These are phyloP conservation scores for Citrus unshiu DNA, from an alignment of 345 rosid genomes.

Conservation along the genomic window DNA sequence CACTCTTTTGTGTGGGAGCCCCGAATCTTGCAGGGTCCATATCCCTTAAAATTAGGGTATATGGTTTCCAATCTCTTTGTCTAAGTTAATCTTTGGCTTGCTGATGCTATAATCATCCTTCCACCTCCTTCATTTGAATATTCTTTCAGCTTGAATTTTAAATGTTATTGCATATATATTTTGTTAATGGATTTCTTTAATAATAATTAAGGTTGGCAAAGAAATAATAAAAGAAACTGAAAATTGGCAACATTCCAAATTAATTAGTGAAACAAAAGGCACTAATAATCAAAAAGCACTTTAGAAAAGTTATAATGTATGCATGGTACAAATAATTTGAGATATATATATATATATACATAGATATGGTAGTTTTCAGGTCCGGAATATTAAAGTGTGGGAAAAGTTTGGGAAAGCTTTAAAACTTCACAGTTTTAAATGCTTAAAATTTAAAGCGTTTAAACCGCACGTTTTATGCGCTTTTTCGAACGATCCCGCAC, in stretches of 20 bases:
- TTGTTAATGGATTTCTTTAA: conserved; percentile 13
- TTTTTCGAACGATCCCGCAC: no score
- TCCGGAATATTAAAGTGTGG: no score
- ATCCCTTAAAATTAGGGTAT: conserved; percentile 27
- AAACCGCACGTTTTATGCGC: no score
- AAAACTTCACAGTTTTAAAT: no score
- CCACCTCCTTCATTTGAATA: conserved; percentile 32
- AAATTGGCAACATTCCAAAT: background rate
- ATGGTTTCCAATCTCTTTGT: conserved; percentile 3
- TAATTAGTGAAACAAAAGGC: background rate
- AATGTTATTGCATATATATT: background rate
- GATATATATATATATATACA: no score
- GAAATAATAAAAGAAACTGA: background rate
- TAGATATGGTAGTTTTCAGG: no score
- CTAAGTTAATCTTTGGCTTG: conserved; percentile 19
- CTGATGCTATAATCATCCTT: conserved; percentile 38
- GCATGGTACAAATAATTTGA: background rate
- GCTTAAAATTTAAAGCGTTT: no score
- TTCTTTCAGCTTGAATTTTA: background rate
- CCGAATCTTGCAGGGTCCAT: conserved; percentile 35
- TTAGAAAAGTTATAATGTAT: background rate
- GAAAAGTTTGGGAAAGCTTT: no score
- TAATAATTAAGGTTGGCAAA: conserved; percentile 13
- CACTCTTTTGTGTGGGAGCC: conserved; percentile 33
- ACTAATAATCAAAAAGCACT: background rate